Percentiles rank a stretch among this genome's conserved stretches.
phyloP scores from a whole-genome alignment of 148 eudicot species.

The Gaultheria prostrata region DNA sequence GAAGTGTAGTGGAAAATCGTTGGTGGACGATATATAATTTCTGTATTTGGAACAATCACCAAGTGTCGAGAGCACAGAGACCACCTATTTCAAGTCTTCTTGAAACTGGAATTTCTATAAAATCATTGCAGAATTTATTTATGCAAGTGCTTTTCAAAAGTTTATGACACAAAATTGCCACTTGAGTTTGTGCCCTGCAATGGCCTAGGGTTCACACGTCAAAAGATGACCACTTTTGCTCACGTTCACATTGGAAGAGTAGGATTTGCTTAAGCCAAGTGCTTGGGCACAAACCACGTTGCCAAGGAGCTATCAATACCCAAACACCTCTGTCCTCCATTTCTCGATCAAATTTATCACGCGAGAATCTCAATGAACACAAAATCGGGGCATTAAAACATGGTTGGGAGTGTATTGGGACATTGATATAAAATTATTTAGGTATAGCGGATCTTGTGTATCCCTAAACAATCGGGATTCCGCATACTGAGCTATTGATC shows the following conservation, averaged over 20 bases:
- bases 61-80: not conserved
- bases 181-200: not conserved
- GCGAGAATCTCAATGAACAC: no score
- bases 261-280: not conserved
- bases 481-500: no score
- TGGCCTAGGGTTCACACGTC: not conserved
- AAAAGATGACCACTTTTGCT: not conserved
- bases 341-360: no score
- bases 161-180: not conserved
- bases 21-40: not conserved
- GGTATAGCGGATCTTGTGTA: no score
- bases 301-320: not conserved
- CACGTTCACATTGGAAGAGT: not conserved
- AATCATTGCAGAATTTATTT: no score
- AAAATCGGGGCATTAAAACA: no score
- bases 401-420: no score
- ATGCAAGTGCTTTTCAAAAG: not conserved
- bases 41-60: not conserved
- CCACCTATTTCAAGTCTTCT: not conserved
- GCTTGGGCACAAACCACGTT: not conserved
- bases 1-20: not conserved
- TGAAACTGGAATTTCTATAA: not conserved
- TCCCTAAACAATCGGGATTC: no score
- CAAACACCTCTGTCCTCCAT: not conserved
- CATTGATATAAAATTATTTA: no score